Evolutionary conservation across 306 rosid species (phyloP).

Genomic region (Lupinus albus): DNA sequence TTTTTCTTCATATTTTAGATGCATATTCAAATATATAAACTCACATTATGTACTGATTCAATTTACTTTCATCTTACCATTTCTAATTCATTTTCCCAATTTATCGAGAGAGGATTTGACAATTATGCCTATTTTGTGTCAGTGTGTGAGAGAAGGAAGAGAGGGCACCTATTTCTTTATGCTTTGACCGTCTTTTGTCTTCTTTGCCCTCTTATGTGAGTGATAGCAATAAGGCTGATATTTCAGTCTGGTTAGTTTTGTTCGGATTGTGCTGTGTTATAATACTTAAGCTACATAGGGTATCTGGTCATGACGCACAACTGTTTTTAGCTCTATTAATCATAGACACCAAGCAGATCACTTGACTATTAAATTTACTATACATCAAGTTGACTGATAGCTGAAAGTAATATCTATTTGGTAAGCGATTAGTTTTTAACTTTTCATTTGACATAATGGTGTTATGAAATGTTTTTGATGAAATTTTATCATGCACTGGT

Average conservation of each 20-base stretch:
- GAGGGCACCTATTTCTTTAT: background rate
- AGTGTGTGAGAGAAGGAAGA: background rate
- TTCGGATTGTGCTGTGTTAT: slow-evolving; percentile 17
- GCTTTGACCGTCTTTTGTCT: background rate
- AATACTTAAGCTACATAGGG: slow-evolving; percentile 6
- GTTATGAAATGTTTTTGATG: background rate
- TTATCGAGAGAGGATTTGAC: slow-evolving; percentile 5
- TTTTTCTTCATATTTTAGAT: slow-evolving; percentile 21
- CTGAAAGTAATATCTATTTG: slow-evolving; percentile 27
- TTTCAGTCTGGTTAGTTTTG: slow-evolving; percentile 4
- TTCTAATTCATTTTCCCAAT: background rate
- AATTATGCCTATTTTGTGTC: slow-evolving; percentile 17
- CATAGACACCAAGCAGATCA: background rate
- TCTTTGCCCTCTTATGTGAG: background rate
- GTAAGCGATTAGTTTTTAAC: background rate
- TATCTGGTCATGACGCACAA: slow-evolving; percentile 2
- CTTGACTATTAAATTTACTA: background rate
- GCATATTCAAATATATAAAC: background rate
- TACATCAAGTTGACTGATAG: slow-evolving; percentile 17
- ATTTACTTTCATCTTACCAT: background rate
- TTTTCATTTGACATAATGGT: slow-evolving; percentile 26
- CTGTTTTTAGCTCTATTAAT: slow-evolving; percentile 13
- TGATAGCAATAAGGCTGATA: background rate
- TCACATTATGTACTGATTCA: background rate
- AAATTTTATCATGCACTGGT: no score